Base-by-base conservation (phyloP, 805 yeast genomes). In the Clavispora santaluciae region DNA sequence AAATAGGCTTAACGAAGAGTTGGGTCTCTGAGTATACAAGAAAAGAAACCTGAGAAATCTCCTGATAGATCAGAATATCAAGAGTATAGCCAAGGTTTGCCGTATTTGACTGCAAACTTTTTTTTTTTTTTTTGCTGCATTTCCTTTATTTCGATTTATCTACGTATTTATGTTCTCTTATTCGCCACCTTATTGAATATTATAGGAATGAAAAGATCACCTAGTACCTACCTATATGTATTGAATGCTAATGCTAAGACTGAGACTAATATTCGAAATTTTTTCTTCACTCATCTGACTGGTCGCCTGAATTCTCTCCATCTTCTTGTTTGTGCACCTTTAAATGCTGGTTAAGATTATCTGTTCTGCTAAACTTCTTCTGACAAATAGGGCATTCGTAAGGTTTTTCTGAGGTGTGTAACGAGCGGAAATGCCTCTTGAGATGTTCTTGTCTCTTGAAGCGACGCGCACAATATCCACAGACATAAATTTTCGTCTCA, bases 391-490 rank as follows among this genome's bases (percentile, higher is more conserved):
- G 64, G 58, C 88, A 82, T 42, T 72, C 76, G 58, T 71, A 81
- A 0, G 88, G 91, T 58, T 81, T 83, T 42, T 81, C 87, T 41
- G 80, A 72, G 24, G 84, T 82, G 54, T 84, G 93, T 44, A 84
- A 67, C 15, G 87, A 79, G 43, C 90, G 66, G 56, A 80, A 76
- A 53, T 84, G 93, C 44, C 93, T 71, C 56, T 81, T 82, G 50
- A 84, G 63, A 59, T 84, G 93, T 54, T 84, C 93, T 57, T 83
- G 87, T 50, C 93, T 71, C 55, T 81, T 79, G 62, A 84, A 84
- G 28, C 75, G 56, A 49, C 90, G 71, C 36, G 75, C 70, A 57
- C 91, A 83, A 53, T 70, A 74, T 23, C 75, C 75, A 57, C 90
- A 83, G 22, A 75, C 75, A 55, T 73, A 83, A 31, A 78, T 78